These are phyloP conservation scores for Trichosporon asahii DNA, from an alignment of 1,284 basidiomycete species.

Conservation along the genomic window DNA sequence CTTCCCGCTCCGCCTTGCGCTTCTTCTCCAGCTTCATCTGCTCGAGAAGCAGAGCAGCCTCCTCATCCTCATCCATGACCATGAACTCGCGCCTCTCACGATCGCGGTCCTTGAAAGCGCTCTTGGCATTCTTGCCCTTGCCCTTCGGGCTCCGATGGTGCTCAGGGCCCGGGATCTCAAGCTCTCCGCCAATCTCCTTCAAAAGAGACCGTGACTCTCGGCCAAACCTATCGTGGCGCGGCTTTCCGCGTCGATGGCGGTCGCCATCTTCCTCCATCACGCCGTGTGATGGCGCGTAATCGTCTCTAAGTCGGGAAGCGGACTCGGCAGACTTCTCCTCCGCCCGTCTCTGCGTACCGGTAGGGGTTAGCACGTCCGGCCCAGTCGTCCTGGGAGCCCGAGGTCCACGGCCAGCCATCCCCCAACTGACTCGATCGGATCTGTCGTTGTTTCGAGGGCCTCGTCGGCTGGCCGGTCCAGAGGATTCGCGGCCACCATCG, in stretches of 20 bases:
- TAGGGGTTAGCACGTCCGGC: not conserved
- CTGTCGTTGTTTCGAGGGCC: not conserved
- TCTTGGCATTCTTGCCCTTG: slow-evolving; percentile 1
- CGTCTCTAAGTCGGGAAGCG: not conserved
- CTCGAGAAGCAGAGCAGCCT: not conserved
- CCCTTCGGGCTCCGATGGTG: slow-evolving; percentile 11
- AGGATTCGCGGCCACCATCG: not conserved
- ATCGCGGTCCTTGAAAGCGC: not conserved
- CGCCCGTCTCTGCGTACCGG: not conserved
- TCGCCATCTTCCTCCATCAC: not conserved
- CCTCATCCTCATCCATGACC: slow-evolving; percentile 21
- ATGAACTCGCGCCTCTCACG: slow-evolving; percentile 18
- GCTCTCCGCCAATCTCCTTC: slow-evolving; percentile 7
- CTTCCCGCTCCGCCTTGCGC: slow-evolving; percentile 16
- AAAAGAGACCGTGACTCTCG: slow-evolving; percentile 23
- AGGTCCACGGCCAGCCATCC: not conserved
- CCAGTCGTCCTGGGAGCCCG: not conserved
- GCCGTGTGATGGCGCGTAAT: not conserved
- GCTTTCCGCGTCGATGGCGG: slow-evolving; percentile 1
- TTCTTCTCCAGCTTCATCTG: slow-evolving; percentile 13
- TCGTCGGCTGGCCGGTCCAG: not conserved
- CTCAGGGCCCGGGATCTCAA: slow-evolving; percentile 4
- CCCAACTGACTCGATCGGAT: not conserved
- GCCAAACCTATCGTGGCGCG: not conserved
- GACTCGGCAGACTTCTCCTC: not conserved